Percentiles rank a stretch among this genome's conserved stretches.
phyloP scores from a whole-genome alignment of 176 grass and related monocot genomes.

The Lolium multiflorum region DNA sequence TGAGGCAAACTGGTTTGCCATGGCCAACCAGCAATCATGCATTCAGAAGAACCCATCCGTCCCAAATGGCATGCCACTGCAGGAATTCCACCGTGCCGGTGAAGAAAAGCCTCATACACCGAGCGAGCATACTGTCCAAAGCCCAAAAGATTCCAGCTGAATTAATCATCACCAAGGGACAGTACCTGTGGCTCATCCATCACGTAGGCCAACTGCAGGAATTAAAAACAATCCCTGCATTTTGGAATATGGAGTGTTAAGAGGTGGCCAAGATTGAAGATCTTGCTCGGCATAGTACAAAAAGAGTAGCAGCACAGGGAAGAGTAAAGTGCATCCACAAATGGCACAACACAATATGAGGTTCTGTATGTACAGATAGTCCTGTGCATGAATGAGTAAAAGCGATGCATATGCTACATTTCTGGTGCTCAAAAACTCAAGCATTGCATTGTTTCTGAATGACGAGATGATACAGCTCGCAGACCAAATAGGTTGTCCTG shows the following conservation, averaged over 20 bases:
- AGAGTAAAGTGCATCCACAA: not conserved
- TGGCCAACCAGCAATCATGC: no score
- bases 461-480: not conserved
- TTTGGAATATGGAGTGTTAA: not conserved
- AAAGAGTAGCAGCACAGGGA: not conserved
- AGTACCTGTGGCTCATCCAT: slow-evolving; percentile 7
- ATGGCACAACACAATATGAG: not conserved
- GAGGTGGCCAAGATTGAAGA: no score
- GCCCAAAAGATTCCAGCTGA: not conserved
- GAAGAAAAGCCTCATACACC: no score
- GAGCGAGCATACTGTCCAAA: no score
- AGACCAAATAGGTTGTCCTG: not conserved
- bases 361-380: no score
- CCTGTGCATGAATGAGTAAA: not conserved
- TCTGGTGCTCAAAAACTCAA: not conserved
- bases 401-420: not conserved
- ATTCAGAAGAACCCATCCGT: no score
- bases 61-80: no score
- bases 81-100: no score
- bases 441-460: not conserved
- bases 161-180: not conserved
- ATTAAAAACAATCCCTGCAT: not conserved
- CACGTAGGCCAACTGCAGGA: not conserved
- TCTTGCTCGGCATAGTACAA: not conserved
- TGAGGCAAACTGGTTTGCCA: no score